Base-by-base conservation (phyloP, 1,139 yeast genomes). In the Kodamaea arcana region DNA sequence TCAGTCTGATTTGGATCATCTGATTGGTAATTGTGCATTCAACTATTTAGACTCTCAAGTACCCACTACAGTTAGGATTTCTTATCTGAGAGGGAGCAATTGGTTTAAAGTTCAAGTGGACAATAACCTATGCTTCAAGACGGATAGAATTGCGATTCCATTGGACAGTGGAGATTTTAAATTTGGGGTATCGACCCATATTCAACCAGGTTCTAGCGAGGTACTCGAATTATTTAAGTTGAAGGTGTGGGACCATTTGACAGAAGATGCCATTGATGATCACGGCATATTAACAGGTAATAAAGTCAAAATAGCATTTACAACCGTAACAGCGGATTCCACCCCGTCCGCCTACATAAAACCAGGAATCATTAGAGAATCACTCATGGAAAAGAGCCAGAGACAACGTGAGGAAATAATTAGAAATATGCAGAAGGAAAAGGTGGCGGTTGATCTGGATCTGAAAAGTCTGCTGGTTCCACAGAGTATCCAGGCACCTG, bases 41-140 rank as follows among this genome's bases (percentile, higher is more conserved):
- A 64, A 70, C 12, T 83, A 73, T 48, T 80, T 82, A 51, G 80
- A 77, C 46, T 77, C 86, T 0, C 75, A 75, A 43, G 83, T 82
- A 6, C 92, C 94, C 7, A 65, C 75, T 26, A 80, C 84, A 1
- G 37, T 82, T n/a, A 72, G 88, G 56, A 47, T 83, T 11, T 74
- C 83, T 2, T 82, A 80, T 47, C 70, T 78, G 23, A 55, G 58
- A n/a, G 26, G 42, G 1, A 42, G 44, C 20, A 62, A 64, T 22
- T 56, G 70, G 48, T 67, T 83, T 41, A 80, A 80, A 45, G 69
- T 83, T 13, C 87, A 83, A 45, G 58, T 81, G 30, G 87, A 83
- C 52, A 83, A 83, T 51, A 77, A 74, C 46, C 64, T 83, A 37
- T 79, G 88, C 51, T 77, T 83, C 58, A 79, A 78, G 51, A 80